Percentiles rank a stretch among this genome's conserved stretches.
Evolutionary conservation across 257 asterid genomes (phyloP).

Genomic region (Anisodus tanguticus): DNA sequence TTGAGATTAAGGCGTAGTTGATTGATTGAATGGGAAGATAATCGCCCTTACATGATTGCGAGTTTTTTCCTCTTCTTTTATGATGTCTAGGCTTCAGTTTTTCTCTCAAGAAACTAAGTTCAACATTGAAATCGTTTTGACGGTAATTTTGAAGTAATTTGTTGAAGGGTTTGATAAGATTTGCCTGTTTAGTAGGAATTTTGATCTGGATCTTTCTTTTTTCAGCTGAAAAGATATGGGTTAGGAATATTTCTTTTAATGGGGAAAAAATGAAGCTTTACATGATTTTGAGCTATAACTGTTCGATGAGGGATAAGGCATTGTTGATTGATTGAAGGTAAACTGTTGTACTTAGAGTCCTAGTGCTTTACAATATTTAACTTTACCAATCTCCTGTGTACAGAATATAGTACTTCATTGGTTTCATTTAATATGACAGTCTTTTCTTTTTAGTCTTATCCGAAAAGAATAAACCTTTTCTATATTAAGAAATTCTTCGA

Average conservation of each 20-base stretch:
- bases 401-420: background rate
- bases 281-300: background rate
- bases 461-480: too few relatives aligned
- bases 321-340: conserved; percentile 51
- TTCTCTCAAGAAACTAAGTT: background rate
- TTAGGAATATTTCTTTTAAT: background rate
- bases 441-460: background rate
- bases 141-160: background rate
- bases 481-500: too few relatives aligned
- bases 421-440: background rate
- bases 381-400: too few relatives aligned
- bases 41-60: too few relatives aligned
- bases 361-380: background rate
- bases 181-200: background rate
- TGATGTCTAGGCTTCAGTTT: too few relatives aligned
- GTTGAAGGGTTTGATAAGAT: background rate
- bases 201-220: background rate
- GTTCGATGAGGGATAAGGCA: background rate
- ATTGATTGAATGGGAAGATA: too few relatives aligned
- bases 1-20: too few relatives aligned
- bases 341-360: background rate
- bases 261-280: background rate
- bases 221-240: background rate
- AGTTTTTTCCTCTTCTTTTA: too few relatives aligned
- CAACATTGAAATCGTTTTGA: background rate